Evolutionary conservation across 768 basidiomycete species (phyloP), one percentile per base, ranked within the genome.

Genomic region (Amanita inopinata): DNA sequence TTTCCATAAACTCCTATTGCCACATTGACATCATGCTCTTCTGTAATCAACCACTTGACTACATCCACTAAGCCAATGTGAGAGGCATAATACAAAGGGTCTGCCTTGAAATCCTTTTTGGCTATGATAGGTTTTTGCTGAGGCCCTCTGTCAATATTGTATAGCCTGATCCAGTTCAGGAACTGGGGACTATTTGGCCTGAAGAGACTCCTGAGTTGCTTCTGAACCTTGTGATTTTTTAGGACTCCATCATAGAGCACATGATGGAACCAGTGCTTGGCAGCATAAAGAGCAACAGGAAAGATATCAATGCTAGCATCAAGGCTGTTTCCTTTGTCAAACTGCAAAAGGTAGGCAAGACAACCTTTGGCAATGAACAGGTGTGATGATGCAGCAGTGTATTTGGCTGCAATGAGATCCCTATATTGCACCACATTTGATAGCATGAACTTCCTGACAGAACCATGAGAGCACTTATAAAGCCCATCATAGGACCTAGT

Each of bases 131-230:
- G 40, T 6, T 32, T 18, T 20, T 32, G 3, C 10, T 40, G 31
- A 5, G 40, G 40, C 2, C 40, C 40, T 14, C 33, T 40, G 19
- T 40, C 40, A 12, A 40, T 6, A 19, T 40, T 31, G 33, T 40
- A 23, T 1, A 40, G 7, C 14, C 31, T 24, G 4, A 40, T 31
- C 40, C 40, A 40, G 12, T 40, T 40, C 31, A n/a, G 31, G 27
- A 40, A 19, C 2, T 31, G 30, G 3, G 28, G 18, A 6, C n/a
- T 40, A 0, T 20, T 27, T 15, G 40, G 40, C 4, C 4, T 17
- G 9, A 40, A 40, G 17, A 40, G 40, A 14, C 14, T 4, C 20
- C 14, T 31, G 7, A 40, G 12, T 17, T 32, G 40, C 11, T 23
- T 32, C 19, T 32, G 30, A 20, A 40, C 11, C 1, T 1, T 10